Evolutionary conservation across 768 basidiomycete genomes (phyloP), one percentile per base, ranked within the genome.

Genomic region (Amanita muscaria): DNA sequence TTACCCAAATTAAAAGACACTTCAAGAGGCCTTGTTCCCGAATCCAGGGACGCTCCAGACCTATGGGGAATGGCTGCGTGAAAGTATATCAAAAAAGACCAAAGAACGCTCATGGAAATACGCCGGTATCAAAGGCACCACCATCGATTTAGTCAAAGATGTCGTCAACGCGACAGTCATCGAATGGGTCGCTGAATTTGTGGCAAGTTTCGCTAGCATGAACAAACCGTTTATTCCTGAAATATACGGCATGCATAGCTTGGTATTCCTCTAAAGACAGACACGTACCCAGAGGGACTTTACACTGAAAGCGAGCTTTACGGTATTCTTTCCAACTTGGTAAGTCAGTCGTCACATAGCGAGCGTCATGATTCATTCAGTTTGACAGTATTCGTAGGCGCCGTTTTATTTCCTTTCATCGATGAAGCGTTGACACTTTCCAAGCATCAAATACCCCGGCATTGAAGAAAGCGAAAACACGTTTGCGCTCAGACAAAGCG

Each of bases 271-370:
- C 51, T 74, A 31, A 77, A 76, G 59, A 72, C 72, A 3, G 60
- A 64, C 34, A 62, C 59, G 22, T 69, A 68, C 27, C 70, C 71
- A 2, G 50, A 52, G 3, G 74, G 73, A 0, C 23, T 68, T 24
- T 68, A 64, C 53, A 75, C 72, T 0, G 69, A 67, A 46, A 61
- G 69, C 30, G 72, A 76, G 51, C 49, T 74, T 14, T 73, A 67
- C 48, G 66, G 70, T 31, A 72, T 72, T 64, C 57, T 72, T 19
- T 36, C 58, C 3, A 52, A 51, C 7, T 52, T 68, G 19, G 66
- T 67, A 48, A 40, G 63, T 50, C 7, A 14, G 15, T 44, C 24
- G 49, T 15, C 8, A 10, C 9, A 3, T 2, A 27, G 30, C 5
- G 16, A 12, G 8, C 18, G 29, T 11, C 15, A 10, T n/a, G 15